A percentile compares a stretch with the other conserved stretches of the same genome.
Conservation (phyloP, 208 protist genomes). For the Phytomonas francai region DNA sequence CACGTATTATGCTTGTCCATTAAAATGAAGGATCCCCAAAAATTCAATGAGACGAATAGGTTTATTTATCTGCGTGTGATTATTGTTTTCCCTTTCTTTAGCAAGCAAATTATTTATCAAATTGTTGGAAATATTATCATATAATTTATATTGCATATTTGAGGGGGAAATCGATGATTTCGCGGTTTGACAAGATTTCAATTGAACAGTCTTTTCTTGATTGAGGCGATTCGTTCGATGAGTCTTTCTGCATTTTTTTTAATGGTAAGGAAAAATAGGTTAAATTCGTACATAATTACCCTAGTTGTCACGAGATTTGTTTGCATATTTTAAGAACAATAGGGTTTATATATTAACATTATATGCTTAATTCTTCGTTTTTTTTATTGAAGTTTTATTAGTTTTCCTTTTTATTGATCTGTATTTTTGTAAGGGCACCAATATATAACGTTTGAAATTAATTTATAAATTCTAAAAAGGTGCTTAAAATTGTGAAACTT, state of each 20-base stretch:
- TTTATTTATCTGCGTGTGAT: background rate
- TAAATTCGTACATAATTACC: background rate
- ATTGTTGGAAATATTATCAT: background rate
- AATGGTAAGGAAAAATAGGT: background rate
- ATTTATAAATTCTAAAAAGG: background rate
- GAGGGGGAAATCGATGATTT: background rate
- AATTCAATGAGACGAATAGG: background rate
- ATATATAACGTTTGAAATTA: background rate
- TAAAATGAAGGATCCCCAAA: constrained; percentile 9
- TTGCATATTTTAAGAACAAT: background rate
- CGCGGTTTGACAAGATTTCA: background rate
- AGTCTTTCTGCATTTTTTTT: background rate
- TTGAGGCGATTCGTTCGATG: background rate
- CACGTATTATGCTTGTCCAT: constrained; percentile 55
- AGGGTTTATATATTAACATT: background rate
- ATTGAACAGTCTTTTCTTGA: background rate
- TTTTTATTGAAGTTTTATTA: background rate
- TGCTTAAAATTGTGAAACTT: background rate
- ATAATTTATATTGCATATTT: background rate
- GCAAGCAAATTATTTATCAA: background rate
- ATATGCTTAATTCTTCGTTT: background rate
- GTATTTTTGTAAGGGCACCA: background rate
- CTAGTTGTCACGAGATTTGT: background rate
- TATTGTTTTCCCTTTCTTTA: background rate
- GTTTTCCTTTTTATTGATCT: background rate